Evolutionary conservation across 1,139 yeast genomes (phyloP).

Genomic region (Kodamaea suecica): DNA sequence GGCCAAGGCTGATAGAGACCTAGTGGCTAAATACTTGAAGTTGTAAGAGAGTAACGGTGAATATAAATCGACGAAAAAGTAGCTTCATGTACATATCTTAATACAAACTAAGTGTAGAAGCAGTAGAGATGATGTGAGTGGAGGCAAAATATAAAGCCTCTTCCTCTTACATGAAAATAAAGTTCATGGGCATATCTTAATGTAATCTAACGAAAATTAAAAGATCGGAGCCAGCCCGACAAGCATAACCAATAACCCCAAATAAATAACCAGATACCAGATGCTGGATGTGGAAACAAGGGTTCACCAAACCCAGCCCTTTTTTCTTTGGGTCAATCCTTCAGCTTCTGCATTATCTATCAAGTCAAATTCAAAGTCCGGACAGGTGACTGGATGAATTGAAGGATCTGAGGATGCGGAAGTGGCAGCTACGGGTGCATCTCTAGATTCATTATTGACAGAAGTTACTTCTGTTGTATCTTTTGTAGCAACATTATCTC

Average conservation of each 20-base stretch:
- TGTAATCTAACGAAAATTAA: neutral
- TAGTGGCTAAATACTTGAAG: conserved; percentile 28
- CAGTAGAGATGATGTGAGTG: neutral
- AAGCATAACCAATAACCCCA: too few relatives aligned
- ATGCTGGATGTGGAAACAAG: too few relatives aligned
- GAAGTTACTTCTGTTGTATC: conserved; percentile 2
- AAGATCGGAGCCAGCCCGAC: too few relatives aligned
- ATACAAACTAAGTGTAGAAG: conserved; percentile 1
- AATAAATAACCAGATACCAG: neutral
- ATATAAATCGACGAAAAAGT: too few relatives aligned
- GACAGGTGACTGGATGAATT: too few relatives aligned
- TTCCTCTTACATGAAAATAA: too few relatives aligned
- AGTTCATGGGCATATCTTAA: neutral
- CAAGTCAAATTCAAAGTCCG: conserved; percentile 42
- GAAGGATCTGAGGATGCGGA: conserved; percentile 1
- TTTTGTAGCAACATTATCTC: conserved; percentile 2
- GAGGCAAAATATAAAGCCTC: too few relatives aligned
- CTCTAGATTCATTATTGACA: neutral
- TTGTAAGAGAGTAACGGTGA: conserved; percentile 10
- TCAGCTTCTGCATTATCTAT: conserved; percentile 27
- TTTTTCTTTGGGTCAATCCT: conserved; percentile 12
- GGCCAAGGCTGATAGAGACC: conserved; percentile 27
- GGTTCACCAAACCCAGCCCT: conserved; percentile 38
- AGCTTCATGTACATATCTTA: conserved; percentile 5
- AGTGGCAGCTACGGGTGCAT: conserved; percentile 1